Conservation (phyloP, 768 basidiomycete genomes). For the Boletus insuetus region DNA sequence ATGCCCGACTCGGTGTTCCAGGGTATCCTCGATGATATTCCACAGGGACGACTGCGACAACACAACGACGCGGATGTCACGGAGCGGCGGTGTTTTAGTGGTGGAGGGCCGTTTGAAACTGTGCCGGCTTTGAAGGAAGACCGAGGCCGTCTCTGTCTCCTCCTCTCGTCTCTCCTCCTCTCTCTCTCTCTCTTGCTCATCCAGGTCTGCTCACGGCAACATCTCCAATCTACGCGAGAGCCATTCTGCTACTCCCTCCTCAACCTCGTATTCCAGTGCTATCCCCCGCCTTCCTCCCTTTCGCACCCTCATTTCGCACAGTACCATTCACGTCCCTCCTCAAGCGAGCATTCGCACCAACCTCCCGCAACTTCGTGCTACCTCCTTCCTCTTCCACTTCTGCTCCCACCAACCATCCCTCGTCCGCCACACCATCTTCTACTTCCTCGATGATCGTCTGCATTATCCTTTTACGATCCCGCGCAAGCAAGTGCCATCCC, state of each 20-base stretch:
- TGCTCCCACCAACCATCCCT: neutral
- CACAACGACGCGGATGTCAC: neutral
- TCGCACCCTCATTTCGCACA: constrained; percentile 1
- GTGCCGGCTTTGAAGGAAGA: neutral
- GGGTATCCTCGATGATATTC: too few species aligned
- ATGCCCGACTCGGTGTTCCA: too few species aligned
- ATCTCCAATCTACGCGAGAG: neutral
- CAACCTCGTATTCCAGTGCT: too few species aligned
- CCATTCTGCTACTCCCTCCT: neutral
- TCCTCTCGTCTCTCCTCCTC: too few species aligned
- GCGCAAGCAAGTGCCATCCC: constrained; percentile 34
- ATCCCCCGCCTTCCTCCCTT: neutral
- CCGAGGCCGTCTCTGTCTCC: neutral
- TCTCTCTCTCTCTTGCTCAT: constrained; percentile 9
- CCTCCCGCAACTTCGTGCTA: neutral
- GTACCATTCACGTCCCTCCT: neutral
- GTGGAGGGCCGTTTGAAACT: neutral
- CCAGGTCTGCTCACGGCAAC: neutral
- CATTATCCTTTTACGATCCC: constrained; percentile 53
- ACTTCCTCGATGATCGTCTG: constrained; percentile 46
- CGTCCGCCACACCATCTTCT: constrained; percentile 1
- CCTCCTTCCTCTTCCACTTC: neutral
- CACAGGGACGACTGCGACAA: too few species aligned
- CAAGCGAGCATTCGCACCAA: neutral
- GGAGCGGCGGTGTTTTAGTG: neutral